Base-by-base conservation (phyloP, 371 early-diverging fungal species). In the Scutellospora calospora region DNA sequence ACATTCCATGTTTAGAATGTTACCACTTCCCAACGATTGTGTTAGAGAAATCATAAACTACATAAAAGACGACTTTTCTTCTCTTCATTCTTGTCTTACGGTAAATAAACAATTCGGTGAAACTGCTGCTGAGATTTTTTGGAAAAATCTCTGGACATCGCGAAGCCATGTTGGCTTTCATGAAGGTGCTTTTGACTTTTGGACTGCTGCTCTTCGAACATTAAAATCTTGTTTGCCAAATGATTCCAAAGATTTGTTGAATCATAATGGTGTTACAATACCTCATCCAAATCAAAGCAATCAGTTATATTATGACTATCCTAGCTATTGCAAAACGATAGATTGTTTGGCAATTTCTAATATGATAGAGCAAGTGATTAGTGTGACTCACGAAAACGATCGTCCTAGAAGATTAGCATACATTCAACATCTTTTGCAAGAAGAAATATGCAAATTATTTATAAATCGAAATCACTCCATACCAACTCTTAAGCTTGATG, bases 371-470 rank as follows among this genome's bases (percentile, higher is more conserved):
- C n/a, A 25, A 27, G 59, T 59, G 8, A 59, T 27, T n/a, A 25
- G 27, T 63, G 27, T 59, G 25, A 27, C 59, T 25, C 59, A 59
- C 12, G 22, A 59, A 59, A n/a, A 59, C 27, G 59, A 59, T 25
- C 59, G 59, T 9, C 59, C 59, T 25, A n/a, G 59, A 59, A 59
- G 59, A n/a, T 18, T 63, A 29, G 5, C 9, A 31, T 25, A 63
- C 31, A 63, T 63, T 8, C 27, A 63, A 31, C 27, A 63, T 9
- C 63, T 63, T 63, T 63, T 63, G 18, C 18, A 31, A 6, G 33
- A 63, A 33, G 63, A 63, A 63, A 63, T 63, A 14, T 63, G 33
- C 16, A 63, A 63, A 63, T 27, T 63, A 29, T 63, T 63, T 3
- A 63, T 63, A 63, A 33, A 31, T 33, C 22, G 16, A 63, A 27